These are phyloP conservation scores for Nicotiana knightiana DNA, from an alignment of 257 asterid species.

Conservation along the genomic window DNA sequence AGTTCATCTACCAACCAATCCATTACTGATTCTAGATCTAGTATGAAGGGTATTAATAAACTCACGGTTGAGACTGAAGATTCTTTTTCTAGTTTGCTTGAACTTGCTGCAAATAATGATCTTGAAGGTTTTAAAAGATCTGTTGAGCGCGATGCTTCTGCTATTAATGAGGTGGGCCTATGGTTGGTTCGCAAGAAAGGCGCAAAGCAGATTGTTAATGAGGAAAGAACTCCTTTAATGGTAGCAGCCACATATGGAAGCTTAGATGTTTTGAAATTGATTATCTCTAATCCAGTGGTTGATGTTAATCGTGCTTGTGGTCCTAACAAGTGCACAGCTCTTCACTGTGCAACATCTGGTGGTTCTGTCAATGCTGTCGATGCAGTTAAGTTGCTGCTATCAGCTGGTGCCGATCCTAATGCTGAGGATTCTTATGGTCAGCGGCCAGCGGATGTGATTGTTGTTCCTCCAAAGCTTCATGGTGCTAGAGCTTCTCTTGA, in stretches of 20 bases:
- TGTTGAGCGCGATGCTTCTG: conserved; percentile 65
- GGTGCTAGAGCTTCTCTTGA: conserved; percentile 48
- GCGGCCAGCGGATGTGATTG: conserved; percentile 63
- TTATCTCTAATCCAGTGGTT: conserved; percentile 76
- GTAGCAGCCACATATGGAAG: conserved; percentile 90
- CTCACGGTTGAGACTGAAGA: conserved; percentile 58
- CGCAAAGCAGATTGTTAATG: conserved; percentile 54
- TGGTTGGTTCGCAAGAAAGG: conserved; percentile 81
- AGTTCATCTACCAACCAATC: conserved; percentile 18
- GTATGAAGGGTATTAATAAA: conserved; percentile 34
- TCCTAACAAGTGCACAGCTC: conserved; percentile 73
- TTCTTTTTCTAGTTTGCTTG: conserved; percentile 72
- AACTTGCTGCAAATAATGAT: conserved; percentile 80
- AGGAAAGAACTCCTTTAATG: conserved; percentile 83
- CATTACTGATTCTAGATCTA: conserved; percentile 16
- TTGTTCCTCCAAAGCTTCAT: conserved; percentile 47
- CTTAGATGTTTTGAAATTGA: conserved; percentile 66
- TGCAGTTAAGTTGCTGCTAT: conserved; percentile 60
- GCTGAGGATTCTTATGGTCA: conserved; percentile 56
- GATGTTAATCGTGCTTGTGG: conserved; percentile 79
- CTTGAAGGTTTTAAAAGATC: conserved; percentile 57
- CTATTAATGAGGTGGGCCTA: conserved; percentile 63
- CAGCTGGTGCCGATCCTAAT: conserved; percentile 88
- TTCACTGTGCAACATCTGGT: conserved; percentile 86
- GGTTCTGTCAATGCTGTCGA: conserved; percentile 53